These are phyloP conservation scores for Alternaria infectoria DNA, from an alignment of 2,329 filamentous ascomycete species.

Conservation along the genomic window DNA sequence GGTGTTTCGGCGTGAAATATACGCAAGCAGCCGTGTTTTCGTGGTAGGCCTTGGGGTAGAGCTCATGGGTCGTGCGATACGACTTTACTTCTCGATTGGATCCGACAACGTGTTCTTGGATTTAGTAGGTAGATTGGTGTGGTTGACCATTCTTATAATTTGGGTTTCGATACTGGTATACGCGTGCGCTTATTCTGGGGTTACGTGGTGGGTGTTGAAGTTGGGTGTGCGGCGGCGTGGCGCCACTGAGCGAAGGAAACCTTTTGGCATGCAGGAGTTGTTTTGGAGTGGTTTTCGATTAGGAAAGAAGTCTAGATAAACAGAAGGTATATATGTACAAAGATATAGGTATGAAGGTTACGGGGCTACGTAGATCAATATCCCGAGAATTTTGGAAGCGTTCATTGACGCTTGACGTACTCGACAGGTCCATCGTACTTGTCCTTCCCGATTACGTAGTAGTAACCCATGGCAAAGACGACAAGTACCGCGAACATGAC, in stretches of 20 bases:
- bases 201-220: not conserved
- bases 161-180: too few relatives aligned
- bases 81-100: too few relatives aligned
- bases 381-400: not conserved
- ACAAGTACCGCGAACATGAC: slow-evolving; percentile 52
- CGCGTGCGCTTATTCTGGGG: not conserved
- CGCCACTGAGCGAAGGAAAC: not conserved
- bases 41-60: not conserved
- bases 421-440: slow-evolving; percentile 36
- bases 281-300: not conserved
- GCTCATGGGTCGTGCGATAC: too few relatives aligned
- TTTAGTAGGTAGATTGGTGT: too few relatives aligned
- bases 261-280: not conserved
- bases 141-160: too few relatives aligned
- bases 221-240: not conserved
- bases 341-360: not conserved
- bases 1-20: not conserved
- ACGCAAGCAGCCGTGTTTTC: not conserved
- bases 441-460: slow-evolving; percentile 47
- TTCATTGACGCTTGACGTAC: slow-evolving; percentile 1
- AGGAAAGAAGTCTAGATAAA: not conserved
- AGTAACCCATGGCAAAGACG: slow-evolving; percentile 50
- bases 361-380: not conserved
- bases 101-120: too few relatives aligned
- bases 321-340: not conserved